Conservation (phyloP, 768 basidiomycete species). For the Lactarius psammicola region DNA sequence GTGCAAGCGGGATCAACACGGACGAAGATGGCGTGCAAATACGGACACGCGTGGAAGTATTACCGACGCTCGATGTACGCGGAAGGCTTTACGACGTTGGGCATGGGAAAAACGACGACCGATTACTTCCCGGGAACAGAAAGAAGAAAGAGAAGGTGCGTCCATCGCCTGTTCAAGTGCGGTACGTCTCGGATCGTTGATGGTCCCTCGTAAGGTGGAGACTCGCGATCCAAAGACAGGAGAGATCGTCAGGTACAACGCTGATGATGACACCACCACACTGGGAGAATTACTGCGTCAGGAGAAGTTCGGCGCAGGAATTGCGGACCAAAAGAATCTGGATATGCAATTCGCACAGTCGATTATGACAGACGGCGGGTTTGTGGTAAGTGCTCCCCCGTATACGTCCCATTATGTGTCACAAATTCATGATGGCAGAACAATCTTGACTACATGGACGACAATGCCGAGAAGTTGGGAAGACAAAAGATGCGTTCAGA, state of each 20-base stretch:
- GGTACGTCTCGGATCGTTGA: slow-evolving; percentile 9
- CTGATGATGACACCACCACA: slow-evolving; percentile 84
- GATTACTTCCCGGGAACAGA: slow-evolving; percentile 61
- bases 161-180: slow-evolving; percentile 12
- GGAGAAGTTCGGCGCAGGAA: slow-evolving; percentile 86
- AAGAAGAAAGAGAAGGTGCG: slow-evolving; percentile 72
- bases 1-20: slow-evolving; percentile 37
- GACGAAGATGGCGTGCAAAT: slow-evolving; percentile 42
- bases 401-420: slow-evolving; percentile 3
- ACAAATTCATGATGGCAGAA: slow-evolving; percentile 45
- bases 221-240: slow-evolving; percentile 90
- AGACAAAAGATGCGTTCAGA: slow-evolving; percentile 95
- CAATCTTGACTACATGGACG: slow-evolving; percentile 93
- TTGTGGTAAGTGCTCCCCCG: slow-evolving; percentile 52
- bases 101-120: slow-evolving; percentile 60
- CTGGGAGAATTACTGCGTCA: slow-evolving; percentile 92
- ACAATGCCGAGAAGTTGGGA: slow-evolving; percentile 90
- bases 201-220: slow-evolving; percentile 59
- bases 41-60: slow-evolving; percentile 68
- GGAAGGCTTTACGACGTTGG: slow-evolving; percentile 93
- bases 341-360: slow-evolving; percentile 87
- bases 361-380: slow-evolving; percentile 86
- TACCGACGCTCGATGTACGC: slow-evolving; percentile 83
- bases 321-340: slow-evolving; percentile 86
- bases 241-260: slow-evolving; percentile 83